Percentiles rank a stretch among this genome's conserved stretches.
These are phyloP conservation scores for Akanthomyces uredinophilus DNA, from an alignment of 2,329 filamentous ascomycete species.

Conservation along the genomic window DNA sequence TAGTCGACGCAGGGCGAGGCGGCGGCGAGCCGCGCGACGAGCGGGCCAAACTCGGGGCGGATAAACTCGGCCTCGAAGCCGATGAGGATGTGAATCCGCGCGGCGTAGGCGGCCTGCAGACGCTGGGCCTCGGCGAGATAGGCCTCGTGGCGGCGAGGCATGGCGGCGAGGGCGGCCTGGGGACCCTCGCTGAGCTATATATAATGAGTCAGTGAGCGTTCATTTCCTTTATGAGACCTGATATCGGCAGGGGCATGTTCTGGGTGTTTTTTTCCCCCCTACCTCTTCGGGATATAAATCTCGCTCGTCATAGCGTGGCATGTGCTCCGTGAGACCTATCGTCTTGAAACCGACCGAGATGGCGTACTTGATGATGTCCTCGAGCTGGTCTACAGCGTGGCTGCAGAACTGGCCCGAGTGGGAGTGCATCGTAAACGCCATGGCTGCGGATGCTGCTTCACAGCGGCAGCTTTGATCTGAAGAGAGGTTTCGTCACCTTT, in stretches of 20 bases:
- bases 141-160: constrained; percentile 56
- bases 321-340: constrained; percentile 90
- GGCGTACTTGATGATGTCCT: constrained; percentile 75
- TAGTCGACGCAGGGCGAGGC: constrained; percentile 64
- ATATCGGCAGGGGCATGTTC: no score
- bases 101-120: constrained; percentile 64
- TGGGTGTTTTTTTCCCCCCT: no score
- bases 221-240: no score
- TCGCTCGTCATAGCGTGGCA: constrained; percentile 67
- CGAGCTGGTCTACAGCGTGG: constrained; percentile 80
- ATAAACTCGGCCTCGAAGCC: constrained; percentile 96
- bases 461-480: no score
- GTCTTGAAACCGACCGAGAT: constrained; percentile 73
- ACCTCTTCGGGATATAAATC: constrained; percentile 95
- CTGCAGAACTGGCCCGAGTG: constrained; percentile 97
- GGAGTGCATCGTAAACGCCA: constrained; percentile 97
- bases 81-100: constrained; percentile 71
- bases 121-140: constrained; percentile 73
- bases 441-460: constrained; percentile 31
- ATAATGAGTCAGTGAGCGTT: neutral
- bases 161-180: constrained; percentile 40
- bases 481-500: no score
- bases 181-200: constrained; percentile 43
- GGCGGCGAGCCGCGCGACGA: constrained; percentile 58
- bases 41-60: constrained; percentile 53